Conservation (phyloP, 306 rosid genomes). For the Cicer cuneatum region DNA sequence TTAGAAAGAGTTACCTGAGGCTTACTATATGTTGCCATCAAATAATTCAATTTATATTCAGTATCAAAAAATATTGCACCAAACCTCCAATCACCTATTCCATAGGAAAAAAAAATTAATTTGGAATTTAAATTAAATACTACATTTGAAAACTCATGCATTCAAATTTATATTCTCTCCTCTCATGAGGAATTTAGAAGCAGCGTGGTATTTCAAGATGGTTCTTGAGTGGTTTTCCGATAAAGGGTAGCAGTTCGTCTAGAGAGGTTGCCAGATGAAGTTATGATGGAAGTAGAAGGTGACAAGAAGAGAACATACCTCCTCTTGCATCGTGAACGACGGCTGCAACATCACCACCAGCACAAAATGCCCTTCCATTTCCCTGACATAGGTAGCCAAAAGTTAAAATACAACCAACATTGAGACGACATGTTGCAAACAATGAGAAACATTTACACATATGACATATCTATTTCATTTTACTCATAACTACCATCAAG, state of each 20-base stretch:
- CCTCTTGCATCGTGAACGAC: constrained; percentile 56
- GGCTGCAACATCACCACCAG: constrained; percentile 91
- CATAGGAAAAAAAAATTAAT: constrained; percentile 21
- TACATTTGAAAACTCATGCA: constrained; percentile 13
- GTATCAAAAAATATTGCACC: constrained; percentile 66
- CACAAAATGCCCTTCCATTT: constrained; percentile 94
- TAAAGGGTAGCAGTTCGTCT: background rate
- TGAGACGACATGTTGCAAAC: constrained; percentile 11
- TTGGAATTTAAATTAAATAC: constrained; percentile 22
- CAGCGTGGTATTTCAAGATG: constrained; percentile 15
- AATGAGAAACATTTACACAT: background rate
- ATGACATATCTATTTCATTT: background rate
- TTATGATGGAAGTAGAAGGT: background rate
- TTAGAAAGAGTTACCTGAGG: constrained; percentile 70
- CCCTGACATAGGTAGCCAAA: constrained; percentile 61
- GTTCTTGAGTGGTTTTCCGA: background rate
- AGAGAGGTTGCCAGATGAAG: background rate
- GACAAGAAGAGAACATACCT: constrained; percentile 50
- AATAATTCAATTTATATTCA: constrained; percentile 72
- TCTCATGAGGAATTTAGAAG: constrained; percentile 6
- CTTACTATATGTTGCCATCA: constrained; percentile 88
- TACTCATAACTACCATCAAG: background rate
- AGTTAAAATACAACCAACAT: constrained; percentile 30
- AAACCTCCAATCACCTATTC: constrained; percentile 73
- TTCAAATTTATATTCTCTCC: constrained; percentile 14